These are phyloP conservation scores for Termitomyces sp. DNA, from an alignment of 768 basidiomycete species.

Conservation along the genomic window DNA sequence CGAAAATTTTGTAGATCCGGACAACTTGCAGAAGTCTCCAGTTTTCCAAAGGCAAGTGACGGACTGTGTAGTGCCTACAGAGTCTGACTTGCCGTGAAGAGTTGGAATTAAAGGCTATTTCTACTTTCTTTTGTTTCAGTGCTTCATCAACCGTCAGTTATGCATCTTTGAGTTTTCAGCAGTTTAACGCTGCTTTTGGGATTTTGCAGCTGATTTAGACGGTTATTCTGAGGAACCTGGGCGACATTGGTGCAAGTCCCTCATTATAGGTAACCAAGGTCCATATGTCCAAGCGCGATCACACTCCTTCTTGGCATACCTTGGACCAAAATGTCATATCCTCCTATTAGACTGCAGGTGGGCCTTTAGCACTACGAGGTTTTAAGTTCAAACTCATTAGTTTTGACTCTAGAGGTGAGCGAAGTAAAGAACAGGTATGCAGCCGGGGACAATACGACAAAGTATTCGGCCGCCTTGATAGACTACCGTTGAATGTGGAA, in stretches of 20 bases:
- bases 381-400: background rate
- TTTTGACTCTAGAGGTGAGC: conserved; percentile 59
- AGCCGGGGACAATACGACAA: conserved; percentile 66
- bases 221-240: conserved; percentile 59
- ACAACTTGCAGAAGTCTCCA: conserved; percentile 66
- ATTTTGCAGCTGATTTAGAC: conserved; percentile 56
- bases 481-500: conserved; percentile 61
- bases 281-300: conserved; percentile 76
- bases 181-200: background rate
- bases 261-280: conserved; percentile 72
- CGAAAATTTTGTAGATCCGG: conserved; percentile 52
- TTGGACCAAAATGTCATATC: conserved; percentile 75
- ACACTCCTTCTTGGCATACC: conserved; percentile 74
- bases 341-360: conserved; percentile 81
- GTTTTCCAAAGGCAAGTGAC: conserved; percentile 61
- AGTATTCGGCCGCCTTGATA: conserved; percentile 56
- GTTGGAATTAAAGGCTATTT: conserved; percentile 87
- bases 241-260: conserved; percentile 60
- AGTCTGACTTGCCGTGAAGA: conserved; percentile 25
- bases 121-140: conserved; percentile 92
- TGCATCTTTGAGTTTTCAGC: background rate
- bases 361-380: conserved; percentile 15
- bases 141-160: conserved; percentile 70
- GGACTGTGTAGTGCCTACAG: background rate
- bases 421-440: conserved; percentile 78